Evolutionary conservation across 208 protist species (phyloP).

Genomic region (Naegleria fowleri): DNA sequence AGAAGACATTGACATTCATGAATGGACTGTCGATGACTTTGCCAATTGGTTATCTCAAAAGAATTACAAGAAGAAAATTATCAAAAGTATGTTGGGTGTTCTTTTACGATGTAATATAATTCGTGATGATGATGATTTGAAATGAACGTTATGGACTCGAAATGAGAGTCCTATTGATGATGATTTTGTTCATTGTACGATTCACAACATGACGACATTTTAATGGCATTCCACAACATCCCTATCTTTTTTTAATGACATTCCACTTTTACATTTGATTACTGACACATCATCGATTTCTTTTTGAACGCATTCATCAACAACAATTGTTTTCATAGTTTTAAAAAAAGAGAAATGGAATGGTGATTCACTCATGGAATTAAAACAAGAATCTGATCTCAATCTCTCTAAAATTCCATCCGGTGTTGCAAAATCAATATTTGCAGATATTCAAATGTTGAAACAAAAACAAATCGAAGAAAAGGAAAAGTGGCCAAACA

Average conservation of each 20-base stretch:
- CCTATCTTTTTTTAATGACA: too few relatives aligned
- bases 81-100: not conserved
- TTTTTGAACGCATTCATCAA: too few relatives aligned
- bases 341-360: not conserved
- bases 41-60: not conserved
- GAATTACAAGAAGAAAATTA: slow-evolving; percentile 1
- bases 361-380: not conserved
- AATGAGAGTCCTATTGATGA: too few relatives aligned
- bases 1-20: not conserved
- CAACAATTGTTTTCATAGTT: too few relatives aligned
- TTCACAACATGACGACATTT: not conserved
- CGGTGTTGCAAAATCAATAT: not conserved
- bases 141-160: too few relatives aligned
- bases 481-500: not conserved
- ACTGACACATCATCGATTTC: too few relatives aligned
- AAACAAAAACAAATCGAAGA: not conserved
- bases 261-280: too few relatives aligned
- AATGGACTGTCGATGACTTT: not conserved
- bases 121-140: too few relatives aligned
- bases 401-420: not conserved
- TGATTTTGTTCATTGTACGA: too few relatives aligned
- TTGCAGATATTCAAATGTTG: not conserved
- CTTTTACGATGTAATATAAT: too few relatives aligned
- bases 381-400: not conserved
- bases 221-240: not conserved